phyloP scores from a whole-genome alignment of 129 eudicot species.

The Flaveria linearis region DNA sequence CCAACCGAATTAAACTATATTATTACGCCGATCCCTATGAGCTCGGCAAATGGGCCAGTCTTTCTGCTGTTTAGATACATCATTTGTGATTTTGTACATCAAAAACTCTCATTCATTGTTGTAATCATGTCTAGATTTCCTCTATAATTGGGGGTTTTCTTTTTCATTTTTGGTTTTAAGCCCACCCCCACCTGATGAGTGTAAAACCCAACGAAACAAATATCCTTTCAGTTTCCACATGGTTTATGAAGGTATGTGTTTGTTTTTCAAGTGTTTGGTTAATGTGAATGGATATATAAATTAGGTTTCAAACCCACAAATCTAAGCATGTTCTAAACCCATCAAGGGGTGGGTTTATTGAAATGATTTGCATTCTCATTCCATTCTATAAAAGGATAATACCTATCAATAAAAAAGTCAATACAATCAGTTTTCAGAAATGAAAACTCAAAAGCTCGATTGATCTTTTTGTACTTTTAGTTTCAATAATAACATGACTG shows the following conservation, averaged over 20 bases:
- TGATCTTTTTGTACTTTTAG: no score
- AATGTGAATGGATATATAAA: no score
- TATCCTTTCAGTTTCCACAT: neutral
- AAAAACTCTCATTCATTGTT: conserved; percentile 32
- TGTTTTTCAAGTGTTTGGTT: no score
- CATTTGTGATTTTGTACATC: conserved; percentile 6
- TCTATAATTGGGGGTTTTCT: neutral
- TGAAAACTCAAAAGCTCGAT: no score
- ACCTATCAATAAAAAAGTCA: no score
- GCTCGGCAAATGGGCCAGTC: conserved; percentile 93
- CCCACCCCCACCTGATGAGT: neutral
- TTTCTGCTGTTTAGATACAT: conserved; percentile 53
- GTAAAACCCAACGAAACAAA: neutral
- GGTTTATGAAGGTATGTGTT: neutral
- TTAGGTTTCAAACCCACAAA: no score
- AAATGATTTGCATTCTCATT: no score
- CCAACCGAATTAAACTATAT: conserved; percentile 69
- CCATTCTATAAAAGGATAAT: no score
- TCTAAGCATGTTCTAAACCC: no score
- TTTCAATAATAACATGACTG: no score
- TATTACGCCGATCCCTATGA: conserved; percentile 87
- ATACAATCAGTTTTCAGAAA: no score
- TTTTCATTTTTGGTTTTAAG: neutral
- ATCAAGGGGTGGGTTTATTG: no score
- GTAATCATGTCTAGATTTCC: conserved; percentile 22